Base-by-base conservation (phyloP, 2,329 filamentous ascomycete species). In the Xylaria digitata region DNA sequence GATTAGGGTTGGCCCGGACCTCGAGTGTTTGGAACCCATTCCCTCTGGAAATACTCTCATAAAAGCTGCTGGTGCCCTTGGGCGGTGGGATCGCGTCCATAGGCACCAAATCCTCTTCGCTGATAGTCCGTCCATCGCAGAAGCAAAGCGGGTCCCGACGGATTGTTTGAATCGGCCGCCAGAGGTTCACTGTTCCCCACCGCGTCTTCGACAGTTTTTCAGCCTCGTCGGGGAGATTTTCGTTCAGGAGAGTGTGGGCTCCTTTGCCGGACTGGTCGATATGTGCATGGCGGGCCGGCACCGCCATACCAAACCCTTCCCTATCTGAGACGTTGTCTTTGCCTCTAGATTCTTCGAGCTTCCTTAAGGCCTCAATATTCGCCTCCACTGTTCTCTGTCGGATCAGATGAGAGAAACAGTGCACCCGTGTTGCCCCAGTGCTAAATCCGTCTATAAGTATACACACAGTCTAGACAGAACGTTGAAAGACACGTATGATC, bases 151-250 rank as follows among this genome's bases (percentile, higher is more conserved):
- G 63, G 40, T 69, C 67, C 13, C 67, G 67, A 13, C 40, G 37
- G 32, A 69, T 59, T 1, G 49, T 63, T 17, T 37, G 42, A 17
- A 67, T 67, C 1, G 67, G 67, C 19, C 64, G 64, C 67, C 67
- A 69, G 15, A 69, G 59, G 26, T 69, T 69, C 19, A 67, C 64
- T 1, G 67, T 69, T 15, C 67, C 63, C 67, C 67, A 67, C 5
- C 67, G 54, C 4, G 67, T 69, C 30, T 53, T 23, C 11, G 55
- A 43, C n/a, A 69, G 42, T 23, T 55, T 61, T 23, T 64, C 64
- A n/a, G 64, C 67, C 21, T 69, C 67, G 3, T 55, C 30, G 5
- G 64, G 67, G 5, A 69, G 60, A 21, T 64, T 52, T 2, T 69
- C 34, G 1, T 8, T 7, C 0, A 69, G 42, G 13, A 69, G 64